Conservation (phyloP, 129 eudicot genomes). For the Erigeron canadensis region DNA sequence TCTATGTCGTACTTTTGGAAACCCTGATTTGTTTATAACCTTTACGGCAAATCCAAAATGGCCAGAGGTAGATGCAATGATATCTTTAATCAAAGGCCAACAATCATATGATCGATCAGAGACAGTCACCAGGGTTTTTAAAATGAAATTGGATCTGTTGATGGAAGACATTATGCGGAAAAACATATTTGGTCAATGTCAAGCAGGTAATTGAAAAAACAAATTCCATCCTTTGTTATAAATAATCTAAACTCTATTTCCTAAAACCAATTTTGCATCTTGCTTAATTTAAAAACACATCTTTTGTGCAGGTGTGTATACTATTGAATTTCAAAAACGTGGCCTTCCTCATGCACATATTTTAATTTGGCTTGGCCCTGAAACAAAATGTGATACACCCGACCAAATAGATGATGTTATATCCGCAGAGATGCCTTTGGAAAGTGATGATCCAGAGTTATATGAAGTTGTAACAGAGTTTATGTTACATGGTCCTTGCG, state of each 20-base stretch:
- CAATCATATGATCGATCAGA: background rate
- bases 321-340: background rate
- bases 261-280: too few relatives aligned
- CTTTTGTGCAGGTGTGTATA: background rate
- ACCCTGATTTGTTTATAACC: background rate
- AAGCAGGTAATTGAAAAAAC: background rate
- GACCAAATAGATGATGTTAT: background rate
- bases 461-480: background rate
- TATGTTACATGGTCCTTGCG: background rate
- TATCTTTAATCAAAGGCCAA: too few relatives aligned
- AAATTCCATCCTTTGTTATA: too few relatives aligned
- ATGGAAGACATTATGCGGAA: background rate
- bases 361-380: background rate
- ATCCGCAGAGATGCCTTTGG: background rate
- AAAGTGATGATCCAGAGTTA: background rate
- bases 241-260: too few relatives aligned
- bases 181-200: background rate
- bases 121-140: too few relatives aligned
- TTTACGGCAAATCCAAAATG: background rate
- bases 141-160: too few relatives aligned
- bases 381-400: background rate
- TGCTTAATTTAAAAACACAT: too few relatives aligned
- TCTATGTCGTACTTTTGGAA: background rate
- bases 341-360: background rate
- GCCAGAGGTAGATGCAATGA: background rate